A percentile compares a stretch with the other conserved stretches of the same genome.
Conservation (phyloP, 139 green algal genomes). For the Volvox reticuliferus region DNA sequence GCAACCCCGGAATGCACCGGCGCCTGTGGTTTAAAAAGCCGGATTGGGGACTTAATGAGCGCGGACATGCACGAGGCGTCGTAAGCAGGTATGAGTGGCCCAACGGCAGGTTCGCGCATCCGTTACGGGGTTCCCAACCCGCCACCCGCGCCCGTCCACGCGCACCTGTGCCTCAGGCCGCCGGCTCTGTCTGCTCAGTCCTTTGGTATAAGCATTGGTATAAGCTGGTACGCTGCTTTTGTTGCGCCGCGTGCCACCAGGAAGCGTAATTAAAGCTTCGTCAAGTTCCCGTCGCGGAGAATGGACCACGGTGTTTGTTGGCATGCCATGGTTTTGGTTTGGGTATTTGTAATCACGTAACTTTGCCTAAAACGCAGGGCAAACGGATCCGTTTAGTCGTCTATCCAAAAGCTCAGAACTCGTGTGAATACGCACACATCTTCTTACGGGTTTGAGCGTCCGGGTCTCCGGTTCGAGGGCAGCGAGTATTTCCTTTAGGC, state of each 20-base stretch:
- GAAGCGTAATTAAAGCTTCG: neutral
- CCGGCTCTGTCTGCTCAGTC: constrained; percentile 24
- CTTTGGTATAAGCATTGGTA: neutral
- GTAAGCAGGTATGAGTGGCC: no score
- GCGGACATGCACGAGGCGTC: no score
- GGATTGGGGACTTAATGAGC: no score
- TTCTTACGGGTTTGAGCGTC: constrained; percentile 21
- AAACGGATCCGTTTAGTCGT: neutral
- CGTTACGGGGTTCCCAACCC: neutral
- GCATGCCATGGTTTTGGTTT: constrained; percentile 29
- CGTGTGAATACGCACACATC: no score
- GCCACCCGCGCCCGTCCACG: neutral
- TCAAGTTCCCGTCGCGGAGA: constrained; percentile 5
- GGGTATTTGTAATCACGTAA: constrained; percentile 43
- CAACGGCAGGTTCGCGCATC: neutral
- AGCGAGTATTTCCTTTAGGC: constrained; percentile 40
- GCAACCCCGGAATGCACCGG: neutral
- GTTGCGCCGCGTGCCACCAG: neutral
- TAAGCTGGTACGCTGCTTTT: neutral
- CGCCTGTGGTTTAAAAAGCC: neutral
- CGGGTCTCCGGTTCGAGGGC: constrained; percentile 15
- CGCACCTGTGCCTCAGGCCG: constrained; percentile 15
- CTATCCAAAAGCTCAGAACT: neutral
- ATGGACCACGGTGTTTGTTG: neutral
- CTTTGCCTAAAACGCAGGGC: constrained; percentile 15